Conservation (phyloP, 306 rosid species). For the Malus orientalis region DNA sequence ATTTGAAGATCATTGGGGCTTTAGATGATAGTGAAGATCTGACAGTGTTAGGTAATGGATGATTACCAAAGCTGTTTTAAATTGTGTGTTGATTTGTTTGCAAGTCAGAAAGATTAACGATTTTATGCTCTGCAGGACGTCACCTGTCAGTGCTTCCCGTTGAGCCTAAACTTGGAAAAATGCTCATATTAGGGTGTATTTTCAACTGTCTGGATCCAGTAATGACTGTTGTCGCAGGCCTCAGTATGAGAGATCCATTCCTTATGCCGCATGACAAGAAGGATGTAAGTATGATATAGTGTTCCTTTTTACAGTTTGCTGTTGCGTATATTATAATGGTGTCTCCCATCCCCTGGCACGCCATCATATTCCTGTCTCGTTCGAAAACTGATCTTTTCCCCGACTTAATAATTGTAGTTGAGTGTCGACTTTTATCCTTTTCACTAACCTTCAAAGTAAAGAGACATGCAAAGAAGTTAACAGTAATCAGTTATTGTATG, state of each 20-base stretch:
- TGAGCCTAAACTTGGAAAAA: slow-evolving; percentile 97
- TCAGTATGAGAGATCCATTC: slow-evolving; percentile 93
- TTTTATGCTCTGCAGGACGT: slow-evolving; percentile 49
- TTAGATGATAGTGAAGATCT: slow-evolving; percentile 79
- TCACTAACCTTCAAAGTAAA: background rate
- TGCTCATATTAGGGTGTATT: slow-evolving; percentile 87
- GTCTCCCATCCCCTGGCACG: background rate
- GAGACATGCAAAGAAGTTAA: background rate
- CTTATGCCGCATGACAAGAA: slow-evolving; percentile 81
- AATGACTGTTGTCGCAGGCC: slow-evolving; percentile 86
- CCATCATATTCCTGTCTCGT: background rate
- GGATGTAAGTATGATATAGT: slow-evolving; percentile 53
- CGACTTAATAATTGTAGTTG: background rate
- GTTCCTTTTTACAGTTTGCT: background rate
- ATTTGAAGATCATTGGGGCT: slow-evolving; percentile 84
- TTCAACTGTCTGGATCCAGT: slow-evolving; percentile 88
- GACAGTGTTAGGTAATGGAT: slow-evolving; percentile 46
- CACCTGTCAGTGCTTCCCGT: slow-evolving; percentile 76
- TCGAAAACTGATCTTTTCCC: background rate
- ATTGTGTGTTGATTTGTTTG: slow-evolving; percentile 5
- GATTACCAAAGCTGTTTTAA: background rate
- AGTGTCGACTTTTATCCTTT: background rate
- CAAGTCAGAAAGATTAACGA: slow-evolving; percentile 1
- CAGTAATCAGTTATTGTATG: background rate
- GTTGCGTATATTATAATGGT: background rate